Percentiles rank a stretch among this genome's conserved stretches.
Evolutionary conservation across 768 basidiomycete genomes (phyloP).

Genomic region (Thelephora ganbajun): DNA sequence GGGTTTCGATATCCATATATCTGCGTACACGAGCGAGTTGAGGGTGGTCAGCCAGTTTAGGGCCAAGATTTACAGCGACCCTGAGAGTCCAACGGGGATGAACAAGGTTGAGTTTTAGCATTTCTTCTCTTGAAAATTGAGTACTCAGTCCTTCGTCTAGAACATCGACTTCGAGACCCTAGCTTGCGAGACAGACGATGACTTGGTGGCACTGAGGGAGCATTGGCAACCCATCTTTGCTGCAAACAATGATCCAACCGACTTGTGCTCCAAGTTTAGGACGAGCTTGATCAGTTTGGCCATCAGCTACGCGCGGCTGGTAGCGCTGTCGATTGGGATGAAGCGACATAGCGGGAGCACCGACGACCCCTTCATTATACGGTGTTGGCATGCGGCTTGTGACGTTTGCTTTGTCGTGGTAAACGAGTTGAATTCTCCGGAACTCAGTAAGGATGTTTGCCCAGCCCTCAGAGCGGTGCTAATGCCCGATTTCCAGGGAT

Average conservation of each 20-base stretch:
- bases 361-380: slow-evolving; percentile 17
- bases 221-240: slow-evolving; percentile 38
- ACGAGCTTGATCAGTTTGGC: slow-evolving; percentile 12
- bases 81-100: slow-evolving; percentile 57
- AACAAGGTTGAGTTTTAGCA: slow-evolving; percentile 40
- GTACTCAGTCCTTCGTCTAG: slow-evolving; percentile 18
- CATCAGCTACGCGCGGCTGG: slow-evolving; percentile 23
- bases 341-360: slow-evolving; percentile 21
- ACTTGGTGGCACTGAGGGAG: slow-evolving; percentile 38
- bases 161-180: slow-evolving; percentile 48
- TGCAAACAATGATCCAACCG: slow-evolving; percentile 38
- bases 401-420: slow-evolving; percentile 17
- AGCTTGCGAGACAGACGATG: slow-evolving; percentile 56
- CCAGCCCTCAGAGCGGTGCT: background rate
- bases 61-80: slow-evolving; percentile 57
- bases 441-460: slow-evolving; percentile 8
- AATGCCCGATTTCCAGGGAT: slow-evolving; percentile 21
- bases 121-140: background rate
- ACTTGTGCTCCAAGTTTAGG: slow-evolving; percentile 30
- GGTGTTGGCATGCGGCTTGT: slow-evolving; percentile 12
- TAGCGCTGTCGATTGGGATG: slow-evolving; percentile 29
- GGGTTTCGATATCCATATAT: slow-evolving; percentile 70
- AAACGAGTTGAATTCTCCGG: slow-evolving; percentile 15
- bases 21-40: slow-evolving; percentile 64
- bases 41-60: slow-evolving; percentile 48